These are phyloP conservation scores for Penicillium parvum DNA, from an alignment of 495 filamentous ascomycete species.

Conservation along the genomic window DNA sequence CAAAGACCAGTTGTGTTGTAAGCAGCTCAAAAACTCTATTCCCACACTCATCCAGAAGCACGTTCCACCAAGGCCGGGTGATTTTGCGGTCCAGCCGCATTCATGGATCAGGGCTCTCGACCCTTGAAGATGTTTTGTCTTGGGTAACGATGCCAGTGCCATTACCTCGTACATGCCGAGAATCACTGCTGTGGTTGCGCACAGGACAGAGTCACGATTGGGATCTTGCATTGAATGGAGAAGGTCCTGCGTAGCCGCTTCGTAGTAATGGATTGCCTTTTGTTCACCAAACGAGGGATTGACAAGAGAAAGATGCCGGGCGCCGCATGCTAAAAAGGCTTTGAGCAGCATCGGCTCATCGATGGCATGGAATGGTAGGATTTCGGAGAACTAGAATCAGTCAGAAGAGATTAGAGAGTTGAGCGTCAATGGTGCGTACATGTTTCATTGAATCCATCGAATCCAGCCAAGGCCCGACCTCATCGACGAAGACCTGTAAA, in stretches of 20 bases:
- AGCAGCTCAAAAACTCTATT: constrained; percentile 82
- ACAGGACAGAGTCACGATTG: constrained; percentile 76
- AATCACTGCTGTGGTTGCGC: constrained; percentile 83
- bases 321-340: constrained; percentile 85
- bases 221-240: constrained; percentile 72
- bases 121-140: constrained; percentile 84
- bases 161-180: constrained; percentile 92
- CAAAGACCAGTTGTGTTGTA: constrained; percentile 82
- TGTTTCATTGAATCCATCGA: constrained; percentile 82
- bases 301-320: constrained; percentile 68
- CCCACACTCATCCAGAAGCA: constrained; percentile 95
- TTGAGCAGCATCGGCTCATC: constrained; percentile 87
- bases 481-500: constrained; percentile 88
- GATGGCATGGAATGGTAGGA: constrained; percentile 76
- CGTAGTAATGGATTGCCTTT: constrained; percentile 76
- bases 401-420: constrained; percentile 6
- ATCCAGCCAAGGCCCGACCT: constrained; percentile 94
- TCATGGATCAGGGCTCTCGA: constrained; percentile 86
- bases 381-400: constrained; percentile 61
- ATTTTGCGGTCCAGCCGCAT: constrained; percentile 81
- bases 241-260: constrained; percentile 71
- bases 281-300: constrained; percentile 69
- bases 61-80: constrained; percentile 73
- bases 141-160: constrained; percentile 67
- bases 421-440: constrained; percentile 37